Base-by-base conservation (phyloP, 169 alveolate species). In the Eimeria maxima region DNA sequence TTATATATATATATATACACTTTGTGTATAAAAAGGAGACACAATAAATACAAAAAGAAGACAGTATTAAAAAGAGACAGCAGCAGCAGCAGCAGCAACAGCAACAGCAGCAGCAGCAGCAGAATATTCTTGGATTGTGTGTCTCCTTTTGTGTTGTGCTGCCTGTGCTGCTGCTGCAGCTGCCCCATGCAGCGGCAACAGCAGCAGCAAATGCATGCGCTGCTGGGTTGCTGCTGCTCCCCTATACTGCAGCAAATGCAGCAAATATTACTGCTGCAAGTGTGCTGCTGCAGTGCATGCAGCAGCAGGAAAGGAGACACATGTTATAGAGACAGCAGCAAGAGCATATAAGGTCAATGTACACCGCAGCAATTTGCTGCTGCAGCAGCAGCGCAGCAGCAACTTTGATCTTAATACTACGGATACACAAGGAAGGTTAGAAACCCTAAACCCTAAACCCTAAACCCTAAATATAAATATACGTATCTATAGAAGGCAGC, bases 121-220 rank as follows among this genome's bases (percentile, higher is more conserved):
- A 50, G 57, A 5, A 50, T 5, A 50, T 7, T 5, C 57, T 7
- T 7, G 11, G 57, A 50, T 50, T 7, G 11, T 50, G 57, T 50
- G 57, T 50, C 57, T 50, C 57, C 57, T 50, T 50, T 50, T 20
- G 57, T 22, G 33, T 76, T 76, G 33, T 27, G 11, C 11, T 76
- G 55, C 33, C 60, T 76, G 67, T 57, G 60, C 60, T 57, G 67
- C 67, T 57, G 67, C 67, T 57, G 67, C 67, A 57, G 67, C 67
- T 3, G 67, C 67, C 7, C n/a, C 24, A 5, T 3, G 22, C 67
- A 57, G 67, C 67, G 16, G 22, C 87, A 33, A 33, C 3, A 63
- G 60, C 57, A 1, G 57, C 87, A 57, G 87, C 50, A 76, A 29
- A n/a, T 76, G 87, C 87, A 76, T 76, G 87, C 87, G 87, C 27